These are phyloP conservation scores for Fusarium piperis DNA, from an alignment of 2,329 filamentous ascomycete species.

Conservation along the genomic window DNA sequence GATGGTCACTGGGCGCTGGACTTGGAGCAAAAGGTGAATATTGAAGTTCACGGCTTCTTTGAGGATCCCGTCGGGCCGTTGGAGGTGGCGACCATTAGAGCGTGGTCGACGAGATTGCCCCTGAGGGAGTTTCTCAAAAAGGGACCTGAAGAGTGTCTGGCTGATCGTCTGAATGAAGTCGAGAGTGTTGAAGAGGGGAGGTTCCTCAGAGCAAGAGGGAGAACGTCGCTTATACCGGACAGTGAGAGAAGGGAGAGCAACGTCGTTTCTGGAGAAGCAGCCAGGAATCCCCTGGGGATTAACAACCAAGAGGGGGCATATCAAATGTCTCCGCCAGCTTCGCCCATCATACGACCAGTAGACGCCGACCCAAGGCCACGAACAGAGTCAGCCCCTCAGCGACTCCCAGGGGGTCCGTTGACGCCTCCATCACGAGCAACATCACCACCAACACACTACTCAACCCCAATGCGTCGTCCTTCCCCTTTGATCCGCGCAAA, in stretches of 20 bases:
- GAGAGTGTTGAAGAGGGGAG: conserved; percentile 45
- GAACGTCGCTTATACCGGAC: conserved; percentile 37
- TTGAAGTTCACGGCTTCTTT: conserved; percentile 69
- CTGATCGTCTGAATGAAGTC: conserved; percentile 59
- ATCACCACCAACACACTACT: conserved; percentile 44
- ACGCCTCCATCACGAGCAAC: conserved; percentile 41
- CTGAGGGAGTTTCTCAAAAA: conserved; percentile 64
- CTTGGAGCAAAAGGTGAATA: conserved; percentile 62
- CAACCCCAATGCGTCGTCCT: conserved; percentile 43
- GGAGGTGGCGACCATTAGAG: conserved; percentile 52
- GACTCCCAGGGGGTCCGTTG: conserved; percentile 12
- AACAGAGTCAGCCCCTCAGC: conserved; percentile 44
- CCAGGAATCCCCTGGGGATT: conserved; percentile 49
- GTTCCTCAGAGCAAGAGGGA: conserved; percentile 43
- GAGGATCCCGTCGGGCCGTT: conserved; percentile 57
- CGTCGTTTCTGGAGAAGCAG: conserved; percentile 13
- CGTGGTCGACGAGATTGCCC: conserved; percentile 62
- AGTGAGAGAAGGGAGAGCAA: background rate
- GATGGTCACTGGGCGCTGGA: conserved; percentile 56
- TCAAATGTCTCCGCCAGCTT: conserved; percentile 38
- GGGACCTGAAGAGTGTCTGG: conserved; percentile 65
- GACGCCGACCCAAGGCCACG: conserved; percentile 32
- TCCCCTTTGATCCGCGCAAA: conserved; percentile 49
- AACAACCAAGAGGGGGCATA: conserved; percentile 35
- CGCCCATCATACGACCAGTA: conserved; percentile 46